phyloP scores from a whole-genome alignment of 139 green algal species.

The Trebouxia sp. region DNA sequence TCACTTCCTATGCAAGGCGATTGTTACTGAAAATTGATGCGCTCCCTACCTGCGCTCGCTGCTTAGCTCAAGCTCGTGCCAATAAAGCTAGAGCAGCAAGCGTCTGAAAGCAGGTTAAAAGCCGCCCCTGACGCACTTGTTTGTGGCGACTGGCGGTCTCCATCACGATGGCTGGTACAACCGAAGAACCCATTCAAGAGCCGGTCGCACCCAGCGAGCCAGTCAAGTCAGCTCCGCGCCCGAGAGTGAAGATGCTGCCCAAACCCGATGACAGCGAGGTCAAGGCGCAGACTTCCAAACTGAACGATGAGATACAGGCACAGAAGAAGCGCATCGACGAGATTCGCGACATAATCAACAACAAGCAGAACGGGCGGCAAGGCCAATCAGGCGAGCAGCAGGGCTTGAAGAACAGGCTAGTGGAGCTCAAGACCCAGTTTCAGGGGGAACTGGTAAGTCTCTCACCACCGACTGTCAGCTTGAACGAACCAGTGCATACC shows the following conservation, averaged over 20 bases:
- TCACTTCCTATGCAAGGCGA: no score
- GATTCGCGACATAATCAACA: constrained; percentile 34
- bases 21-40: no score
- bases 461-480: not conserved
- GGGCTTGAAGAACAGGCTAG: constrained; percentile 8
- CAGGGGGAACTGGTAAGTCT: constrained; percentile 31
- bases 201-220: not conserved
- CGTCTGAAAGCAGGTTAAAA: no score
- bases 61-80: no score
- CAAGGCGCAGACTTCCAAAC: constrained; percentile 35
- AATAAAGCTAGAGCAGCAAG: no score
- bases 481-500: no score
- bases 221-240: not conserved
- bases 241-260: constrained; percentile 16
- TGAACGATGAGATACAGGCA: constrained; percentile 33
- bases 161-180: not conserved
- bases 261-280: constrained; percentile 39
- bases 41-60: no score
- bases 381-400: constrained; percentile 17
- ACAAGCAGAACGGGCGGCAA: not conserved
- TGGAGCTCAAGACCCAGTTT: constrained; percentile 29
- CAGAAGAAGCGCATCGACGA: constrained; percentile 41
- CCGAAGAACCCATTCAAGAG: not conserved
- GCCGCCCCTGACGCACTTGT: no score
- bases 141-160: not conserved